These are phyloP conservation scores for Fusarium palustre DNA, from an alignment of 2,329 filamentous ascomycete species.

Conservation along the genomic window DNA sequence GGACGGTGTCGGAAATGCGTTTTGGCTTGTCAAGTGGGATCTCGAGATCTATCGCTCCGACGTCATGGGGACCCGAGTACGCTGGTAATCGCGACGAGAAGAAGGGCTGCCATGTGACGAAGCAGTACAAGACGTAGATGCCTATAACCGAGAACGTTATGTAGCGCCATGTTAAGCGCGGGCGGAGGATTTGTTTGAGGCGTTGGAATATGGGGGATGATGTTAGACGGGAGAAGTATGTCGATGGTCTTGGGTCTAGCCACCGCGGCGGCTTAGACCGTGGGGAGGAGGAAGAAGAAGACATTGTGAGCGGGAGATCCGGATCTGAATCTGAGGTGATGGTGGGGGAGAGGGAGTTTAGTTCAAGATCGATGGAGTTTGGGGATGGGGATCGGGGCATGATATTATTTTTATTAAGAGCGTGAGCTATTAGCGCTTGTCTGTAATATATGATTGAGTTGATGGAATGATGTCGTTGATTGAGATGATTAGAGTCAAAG, in stretches of 20 bases:
- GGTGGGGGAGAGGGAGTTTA: conserved; percentile 25
- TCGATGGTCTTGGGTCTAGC: conserved; percentile 36
- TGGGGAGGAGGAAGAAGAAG: neutral
- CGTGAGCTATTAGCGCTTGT: neutral
- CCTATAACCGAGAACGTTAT: conserved; percentile 46
- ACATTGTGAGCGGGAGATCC: conserved; percentile 38
- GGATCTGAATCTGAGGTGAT: conserved; percentile 19
- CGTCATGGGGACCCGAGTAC: conserved; percentile 59
- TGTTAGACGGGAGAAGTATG: conserved; percentile 20
- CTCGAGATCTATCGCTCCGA: conserved; percentile 62
- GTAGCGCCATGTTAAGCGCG: conserved; percentile 53
- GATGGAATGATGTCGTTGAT: neutral
- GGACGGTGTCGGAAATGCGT: conserved; percentile 49
- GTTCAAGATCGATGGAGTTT: conserved; percentile 22
- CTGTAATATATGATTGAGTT: neutral
- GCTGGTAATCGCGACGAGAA: conserved; percentile 58
- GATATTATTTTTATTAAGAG: neutral
- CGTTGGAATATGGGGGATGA: conserved; percentile 23
- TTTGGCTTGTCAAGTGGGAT: conserved; percentile 53
- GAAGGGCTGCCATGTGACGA: conserved; percentile 55
- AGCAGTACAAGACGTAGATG: conserved; percentile 56
- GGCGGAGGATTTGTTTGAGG: conserved; percentile 42
- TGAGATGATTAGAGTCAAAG: neutral
- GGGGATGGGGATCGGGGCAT: conserved; percentile 26
- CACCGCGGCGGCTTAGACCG: conserved; percentile 41